phyloP scores from a whole-genome alignment of 768 basidiomycete genomes.

The Phanerochaete sordida region DNA sequence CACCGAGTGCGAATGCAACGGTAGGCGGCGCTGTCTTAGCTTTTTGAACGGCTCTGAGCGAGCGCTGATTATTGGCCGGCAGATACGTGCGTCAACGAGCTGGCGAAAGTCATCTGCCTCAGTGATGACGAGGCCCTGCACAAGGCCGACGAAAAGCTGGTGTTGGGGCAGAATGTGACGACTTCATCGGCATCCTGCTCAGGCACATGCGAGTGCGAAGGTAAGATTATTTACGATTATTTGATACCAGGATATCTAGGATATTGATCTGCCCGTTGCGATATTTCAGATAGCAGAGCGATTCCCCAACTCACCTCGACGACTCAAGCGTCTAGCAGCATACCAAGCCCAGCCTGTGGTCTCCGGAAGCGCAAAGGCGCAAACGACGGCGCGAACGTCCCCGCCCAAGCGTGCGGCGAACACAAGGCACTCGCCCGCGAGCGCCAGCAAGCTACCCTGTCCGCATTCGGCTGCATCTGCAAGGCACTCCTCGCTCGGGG shows the following conservation, averaged over 20 bases:
- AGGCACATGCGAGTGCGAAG: slow-evolving; percentile 11
- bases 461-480: slow-evolving; percentile 28
- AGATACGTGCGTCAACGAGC: slow-evolving; percentile 24
- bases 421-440: slow-evolving; percentile 22
- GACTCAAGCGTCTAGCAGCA: too few relatives aligned
- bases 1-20: slow-evolving; percentile 22
- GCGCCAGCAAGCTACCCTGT: slow-evolving; percentile 25
- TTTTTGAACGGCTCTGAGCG: not conserved
- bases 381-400: not conserved
- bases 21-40: slow-evolving; percentile 12
- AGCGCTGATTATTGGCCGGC: not conserved
- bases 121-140: slow-evolving; percentile 25
- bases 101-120: slow-evolving; percentile 25
- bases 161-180: not conserved
- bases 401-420: slow-evolving; percentile 22
- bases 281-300: too few relatives aligned
- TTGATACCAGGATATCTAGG: too few relatives aligned
- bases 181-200: slow-evolving; percentile 2
- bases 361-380: slow-evolving; percentile 17
- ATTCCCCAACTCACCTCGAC: too few relatives aligned
- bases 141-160: not conserved
- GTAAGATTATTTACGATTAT: too few relatives aligned
- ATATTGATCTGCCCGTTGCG: too few relatives aligned
- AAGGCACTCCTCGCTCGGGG: slow-evolving; percentile 24
- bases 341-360: slow-evolving; percentile 3